Evolutionary conservation across 495 filamentous ascomycete species (phyloP).

Genomic region (Xylaria curta): DNA sequence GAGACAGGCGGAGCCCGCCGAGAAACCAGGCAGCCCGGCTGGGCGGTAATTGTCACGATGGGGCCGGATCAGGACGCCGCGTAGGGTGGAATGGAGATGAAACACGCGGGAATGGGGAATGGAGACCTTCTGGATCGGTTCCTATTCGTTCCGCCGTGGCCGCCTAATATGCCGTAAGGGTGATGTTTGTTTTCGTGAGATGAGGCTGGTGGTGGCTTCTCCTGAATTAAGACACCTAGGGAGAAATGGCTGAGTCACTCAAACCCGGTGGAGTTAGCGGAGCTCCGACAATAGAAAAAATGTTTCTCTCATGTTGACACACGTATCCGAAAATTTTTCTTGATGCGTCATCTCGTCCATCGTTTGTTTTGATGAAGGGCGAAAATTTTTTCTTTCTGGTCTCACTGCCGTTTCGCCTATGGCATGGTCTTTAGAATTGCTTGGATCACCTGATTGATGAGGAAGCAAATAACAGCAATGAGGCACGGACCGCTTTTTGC

Average conservation of each 20-base stretch:
- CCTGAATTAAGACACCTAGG: not conserved
- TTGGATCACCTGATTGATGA: constrained; percentile 15
- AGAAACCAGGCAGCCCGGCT: not conserved
- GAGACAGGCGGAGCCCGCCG: constrained; percentile 7
- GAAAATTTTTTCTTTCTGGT: constrained; percentile 16
- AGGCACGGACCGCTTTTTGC: constrained; percentile 17
- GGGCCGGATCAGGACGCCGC: constrained; percentile 16
- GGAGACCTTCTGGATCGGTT: constrained; percentile 19
- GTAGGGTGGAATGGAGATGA: constrained; percentile 26
- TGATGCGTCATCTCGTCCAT: constrained; percentile 10
- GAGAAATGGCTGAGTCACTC: constrained; percentile 23
- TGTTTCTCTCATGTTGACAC: not conserved
- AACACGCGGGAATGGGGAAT: constrained; percentile 24
- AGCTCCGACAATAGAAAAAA: constrained; percentile 19
- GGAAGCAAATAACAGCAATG: not conserved
- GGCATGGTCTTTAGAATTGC: constrained; percentile 10
- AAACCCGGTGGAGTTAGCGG: constrained; percentile 14
- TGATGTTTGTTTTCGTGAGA: constrained; percentile 5
- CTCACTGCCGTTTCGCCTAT: constrained; percentile 21
- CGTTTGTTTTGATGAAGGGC: constrained; percentile 16
- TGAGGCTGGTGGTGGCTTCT: constrained; percentile 12
- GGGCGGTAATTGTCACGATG: constrained; percentile 16
- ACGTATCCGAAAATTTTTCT: not conserved
- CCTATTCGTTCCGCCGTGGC: constrained; percentile 18
- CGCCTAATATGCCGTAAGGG: not conserved